phyloP scores from a whole-genome alignment of 2,329 filamentous ascomycete species.

The Samsoniella hepiali region DNA sequence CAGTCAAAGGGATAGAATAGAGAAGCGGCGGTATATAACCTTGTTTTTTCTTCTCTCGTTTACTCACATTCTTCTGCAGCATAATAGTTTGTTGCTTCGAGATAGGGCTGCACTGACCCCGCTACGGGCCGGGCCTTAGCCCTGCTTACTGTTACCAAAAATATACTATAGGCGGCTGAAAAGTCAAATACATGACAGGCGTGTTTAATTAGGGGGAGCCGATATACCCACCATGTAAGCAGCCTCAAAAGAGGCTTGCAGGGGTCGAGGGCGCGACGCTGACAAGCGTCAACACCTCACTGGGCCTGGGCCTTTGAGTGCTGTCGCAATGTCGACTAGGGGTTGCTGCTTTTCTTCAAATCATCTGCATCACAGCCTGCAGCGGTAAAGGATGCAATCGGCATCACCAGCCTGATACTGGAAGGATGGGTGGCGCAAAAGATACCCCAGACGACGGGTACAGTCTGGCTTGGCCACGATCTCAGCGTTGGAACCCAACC shows the following conservation, averaged over 20 bases:
- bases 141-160: background rate
- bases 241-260: slow-evolving; percentile 6
- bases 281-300: background rate
- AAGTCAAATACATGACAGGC: background rate
- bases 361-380: background rate
- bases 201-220: background rate
- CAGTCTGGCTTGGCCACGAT: slow-evolving; percentile 22
- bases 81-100: too few relatives aligned
- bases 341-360: background rate
- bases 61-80: background rate
- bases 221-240: background rate
- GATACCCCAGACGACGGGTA: slow-evolving; percentile 20
- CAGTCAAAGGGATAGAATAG: too few relatives aligned
- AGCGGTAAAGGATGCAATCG: background rate
- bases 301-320: background rate
- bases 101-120: background rate
- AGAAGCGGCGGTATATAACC: too few relatives aligned
- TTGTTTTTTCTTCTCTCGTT: too few relatives aligned
- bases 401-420: background rate
- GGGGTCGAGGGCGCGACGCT: background rate
- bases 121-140: background rate
- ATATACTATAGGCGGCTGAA: background rate
- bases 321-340: slow-evolving; percentile 1
- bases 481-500: slow-evolving; percentile 29
- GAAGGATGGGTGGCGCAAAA: slow-evolving; percentile 3